phyloP scores from a whole-genome alignment of 371 early-diverging fungal genomes.

The Apophysomyces ossiformis region DNA sequence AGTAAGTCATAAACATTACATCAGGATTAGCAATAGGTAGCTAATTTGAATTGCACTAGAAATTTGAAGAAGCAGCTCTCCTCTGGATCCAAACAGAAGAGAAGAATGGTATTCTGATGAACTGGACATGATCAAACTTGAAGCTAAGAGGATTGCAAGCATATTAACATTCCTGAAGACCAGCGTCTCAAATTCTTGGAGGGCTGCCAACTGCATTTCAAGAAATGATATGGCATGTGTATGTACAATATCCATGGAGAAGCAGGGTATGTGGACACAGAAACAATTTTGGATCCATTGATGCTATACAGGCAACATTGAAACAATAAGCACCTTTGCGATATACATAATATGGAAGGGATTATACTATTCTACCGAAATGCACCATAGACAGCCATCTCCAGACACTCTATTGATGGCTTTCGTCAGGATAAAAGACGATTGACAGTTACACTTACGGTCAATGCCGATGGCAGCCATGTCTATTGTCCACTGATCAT shows the following conservation, averaged over 20 bases:
- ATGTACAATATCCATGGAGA: not conserved
- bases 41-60: not conserved
- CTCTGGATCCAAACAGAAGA: conserved; percentile 3
- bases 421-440: not conserved
- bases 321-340: not conserved
- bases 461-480: conserved; percentile 9
- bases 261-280: not conserved
- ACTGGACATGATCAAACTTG: not conserved
- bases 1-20: not conserved
- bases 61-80: conserved; percentile 5
- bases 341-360: conserved; percentile 9
- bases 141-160: not conserved
- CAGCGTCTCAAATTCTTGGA: not conserved
- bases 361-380: not conserved
- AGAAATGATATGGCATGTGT: not conserved
- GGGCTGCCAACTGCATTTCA: not conserved
- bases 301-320: no score
- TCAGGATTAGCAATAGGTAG: not conserved
- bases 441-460: conserved; percentile 10
- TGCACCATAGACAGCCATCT: conserved; percentile 8
- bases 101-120: not conserved
- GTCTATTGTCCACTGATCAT: not conserved
- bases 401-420: not conserved
- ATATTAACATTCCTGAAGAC: not conserved
- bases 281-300: not conserved